These are phyloP conservation scores for Phalaenopsis hybrid DNA, from an alignment of 116 monocot species.

Conservation along the genomic window DNA sequence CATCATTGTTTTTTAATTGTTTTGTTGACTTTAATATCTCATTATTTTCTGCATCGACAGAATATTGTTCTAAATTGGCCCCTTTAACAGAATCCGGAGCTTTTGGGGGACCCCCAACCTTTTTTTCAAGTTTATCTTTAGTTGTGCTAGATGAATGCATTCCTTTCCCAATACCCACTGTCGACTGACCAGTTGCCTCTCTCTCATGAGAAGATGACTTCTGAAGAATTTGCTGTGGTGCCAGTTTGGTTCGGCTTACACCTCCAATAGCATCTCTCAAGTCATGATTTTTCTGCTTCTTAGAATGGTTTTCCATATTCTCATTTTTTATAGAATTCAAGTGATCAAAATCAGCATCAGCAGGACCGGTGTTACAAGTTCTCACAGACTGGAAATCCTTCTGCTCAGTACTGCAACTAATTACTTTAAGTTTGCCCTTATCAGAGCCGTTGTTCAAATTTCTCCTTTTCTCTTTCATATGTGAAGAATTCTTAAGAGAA, in stretches of 20 bases:
- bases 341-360: conserved; percentile 12
- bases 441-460: conserved; percentile 20
- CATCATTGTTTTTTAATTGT: conserved; percentile 22
- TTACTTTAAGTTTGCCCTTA: conserved; percentile 22
- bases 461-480: conserved; percentile 22
- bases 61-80: conserved; percentile 15
- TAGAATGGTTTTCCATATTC: conserved; percentile 13
- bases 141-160: conserved; percentile 9
- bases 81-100: conserved; percentile 22
- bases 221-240: conserved; percentile 19
- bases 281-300: conserved; percentile 19
- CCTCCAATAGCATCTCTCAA: conserved; percentile 10
- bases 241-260: not conserved
- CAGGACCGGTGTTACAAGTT: conserved; percentile 4
- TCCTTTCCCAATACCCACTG: conserved; percentile 22
- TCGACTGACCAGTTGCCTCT: conserved; percentile 20
- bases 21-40: conserved; percentile 28
- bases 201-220: conserved; percentile 12
- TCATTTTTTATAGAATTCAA: conserved; percentile 18
- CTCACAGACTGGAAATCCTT: conserved; percentile 18
- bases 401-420: conserved; percentile 10
- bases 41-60: conserved; percentile 25
- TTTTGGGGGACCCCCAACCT: conserved; percentile 13
- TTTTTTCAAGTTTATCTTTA: conserved; percentile 28
- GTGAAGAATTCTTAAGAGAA: conserved; percentile 28